Conservation (phyloP, 495 filamentous ascomycete genomes). For the Lophiostoma macrostomum region DNA sequence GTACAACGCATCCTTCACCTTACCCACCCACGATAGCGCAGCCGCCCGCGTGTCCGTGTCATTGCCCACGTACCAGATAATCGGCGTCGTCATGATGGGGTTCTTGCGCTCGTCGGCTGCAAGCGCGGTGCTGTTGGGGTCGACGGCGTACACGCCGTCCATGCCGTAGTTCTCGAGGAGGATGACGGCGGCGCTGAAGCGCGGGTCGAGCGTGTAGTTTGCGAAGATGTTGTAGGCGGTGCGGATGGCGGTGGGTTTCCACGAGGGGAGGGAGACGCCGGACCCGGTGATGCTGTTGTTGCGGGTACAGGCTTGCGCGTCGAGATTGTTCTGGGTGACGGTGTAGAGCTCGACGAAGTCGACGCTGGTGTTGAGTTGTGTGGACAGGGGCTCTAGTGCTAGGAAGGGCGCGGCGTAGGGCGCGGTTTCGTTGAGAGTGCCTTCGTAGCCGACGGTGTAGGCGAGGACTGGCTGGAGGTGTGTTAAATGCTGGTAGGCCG, state of each 20-base stretch:
- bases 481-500: neutral
- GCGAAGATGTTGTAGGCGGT: conserved; percentile 9
- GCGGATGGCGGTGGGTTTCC: neutral
- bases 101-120: conserved; percentile 5
- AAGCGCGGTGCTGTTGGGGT: conserved; percentile 7
- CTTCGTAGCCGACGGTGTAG: conserved; percentile 8
- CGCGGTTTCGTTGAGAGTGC: neutral
- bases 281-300: neutral
- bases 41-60: neutral
- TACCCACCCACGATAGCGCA: neutral
- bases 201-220: conserved; percentile 1
- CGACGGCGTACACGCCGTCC: conserved; percentile 3
- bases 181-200: conserved; percentile 8
- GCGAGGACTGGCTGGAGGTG: conserved; percentile 7
- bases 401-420: conserved; percentile 9
- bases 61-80: conserved; percentile 14
- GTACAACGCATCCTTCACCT: conserved; percentile 1
- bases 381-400: conserved; percentile 2
- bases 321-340: conserved; percentile 9
- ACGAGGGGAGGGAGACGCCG: conserved; percentile 3
- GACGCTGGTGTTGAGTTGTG: neutral
- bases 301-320: neutral
- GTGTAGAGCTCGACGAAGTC: conserved; percentile 7
- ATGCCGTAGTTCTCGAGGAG: conserved; percentile 19
- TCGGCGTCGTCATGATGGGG: conserved; percentile 6